phyloP scores from a whole-genome alignment of 1,284 basidiomycete genomes.

The Dichomitus squalens region DNA sequence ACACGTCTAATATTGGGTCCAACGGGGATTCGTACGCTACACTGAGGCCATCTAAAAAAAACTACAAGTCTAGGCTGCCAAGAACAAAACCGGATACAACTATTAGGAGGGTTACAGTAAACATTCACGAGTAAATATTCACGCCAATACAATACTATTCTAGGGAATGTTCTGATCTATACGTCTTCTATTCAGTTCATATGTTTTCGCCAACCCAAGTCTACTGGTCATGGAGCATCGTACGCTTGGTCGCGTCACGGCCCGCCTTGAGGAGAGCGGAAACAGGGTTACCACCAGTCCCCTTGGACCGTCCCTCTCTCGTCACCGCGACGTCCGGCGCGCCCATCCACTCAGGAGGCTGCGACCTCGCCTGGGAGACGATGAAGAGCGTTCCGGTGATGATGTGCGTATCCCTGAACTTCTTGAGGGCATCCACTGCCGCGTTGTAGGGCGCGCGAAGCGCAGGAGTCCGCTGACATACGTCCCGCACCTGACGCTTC shows the following conservation, averaged over 20 bases:
- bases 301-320: conserved; percentile 53
- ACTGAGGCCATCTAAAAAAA: neutral
- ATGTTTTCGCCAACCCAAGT: neutral
- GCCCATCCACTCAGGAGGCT: conserved; percentile 43
- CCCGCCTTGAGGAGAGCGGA: conserved; percentile 84
- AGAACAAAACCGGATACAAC: neutral
- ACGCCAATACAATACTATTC: neutral
- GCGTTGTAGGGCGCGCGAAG: conserved; percentile 78
- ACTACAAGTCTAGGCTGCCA: conserved; percentile 1
- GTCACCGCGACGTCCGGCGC: conserved; percentile 50
- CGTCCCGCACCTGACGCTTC: conserved; percentile 56
- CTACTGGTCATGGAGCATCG: conserved; percentile 45
- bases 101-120: neutral
- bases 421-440: conserved; percentile 78
- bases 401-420: conserved; percentile 87
- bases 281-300: conserved; percentile 88
- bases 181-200: neutral
- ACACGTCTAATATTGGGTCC: too few species aligned
- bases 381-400: conserved; percentile 87
- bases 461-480: conserved; percentile 56
- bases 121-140: neutral
- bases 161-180: neutral
- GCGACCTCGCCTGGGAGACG: conserved; percentile 70
- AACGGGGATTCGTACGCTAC: neutral
- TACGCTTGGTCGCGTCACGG: conserved; percentile 82